Conservation (phyloP, 176 grass and related monocot genomes). For the Otatea glauca region DNA sequence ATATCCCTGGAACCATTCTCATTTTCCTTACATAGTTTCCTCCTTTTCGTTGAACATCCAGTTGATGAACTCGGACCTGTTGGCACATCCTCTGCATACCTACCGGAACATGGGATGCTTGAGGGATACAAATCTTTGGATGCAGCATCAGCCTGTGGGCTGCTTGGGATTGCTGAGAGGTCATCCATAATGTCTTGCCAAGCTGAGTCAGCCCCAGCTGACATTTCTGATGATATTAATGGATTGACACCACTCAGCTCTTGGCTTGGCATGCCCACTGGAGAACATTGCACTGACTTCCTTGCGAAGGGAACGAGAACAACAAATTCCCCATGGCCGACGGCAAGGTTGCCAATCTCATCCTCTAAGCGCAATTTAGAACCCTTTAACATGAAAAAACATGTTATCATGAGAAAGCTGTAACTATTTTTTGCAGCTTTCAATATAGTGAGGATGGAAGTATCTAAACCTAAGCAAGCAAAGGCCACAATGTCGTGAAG, state of each 20-base stretch:
- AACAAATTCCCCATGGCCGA: constrained; percentile 50
- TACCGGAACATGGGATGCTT: neutral
- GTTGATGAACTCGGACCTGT: constrained; percentile 6
- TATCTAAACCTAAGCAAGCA: neutral
- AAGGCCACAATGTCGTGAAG: neutral
- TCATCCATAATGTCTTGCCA: constrained; percentile 93
- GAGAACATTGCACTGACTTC: constrained; percentile 38
- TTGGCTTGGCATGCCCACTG: constrained; percentile 5
- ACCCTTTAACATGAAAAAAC: constrained; percentile 58
- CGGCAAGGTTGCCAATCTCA: constrained; percentile 37
- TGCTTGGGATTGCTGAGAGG: constrained; percentile 61
- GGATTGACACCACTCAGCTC: constrained; percentile 20
- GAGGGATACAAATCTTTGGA: constrained; percentile 32
- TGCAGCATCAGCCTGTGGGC: constrained; percentile 42
- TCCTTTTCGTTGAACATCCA: constrained; percentile 46
- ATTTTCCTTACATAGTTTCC: constrained; percentile 46
- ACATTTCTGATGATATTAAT: constrained; percentile 31
- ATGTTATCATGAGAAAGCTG: neutral
- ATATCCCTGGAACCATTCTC: constrained; percentile 41
- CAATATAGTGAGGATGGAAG: neutral
- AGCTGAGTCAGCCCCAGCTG: constrained; percentile 53
- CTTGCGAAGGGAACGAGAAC: constrained; percentile 71
- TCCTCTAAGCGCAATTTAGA: constrained; percentile 63
- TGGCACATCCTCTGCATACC: neutral
- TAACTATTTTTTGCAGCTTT: neutral